A percentile compares a stretch with the other conserved stretches of the same genome.
Evolutionary conservation across 306 rosid genomes (phyloP).

Genomic region (Quercus rubra): DNA sequence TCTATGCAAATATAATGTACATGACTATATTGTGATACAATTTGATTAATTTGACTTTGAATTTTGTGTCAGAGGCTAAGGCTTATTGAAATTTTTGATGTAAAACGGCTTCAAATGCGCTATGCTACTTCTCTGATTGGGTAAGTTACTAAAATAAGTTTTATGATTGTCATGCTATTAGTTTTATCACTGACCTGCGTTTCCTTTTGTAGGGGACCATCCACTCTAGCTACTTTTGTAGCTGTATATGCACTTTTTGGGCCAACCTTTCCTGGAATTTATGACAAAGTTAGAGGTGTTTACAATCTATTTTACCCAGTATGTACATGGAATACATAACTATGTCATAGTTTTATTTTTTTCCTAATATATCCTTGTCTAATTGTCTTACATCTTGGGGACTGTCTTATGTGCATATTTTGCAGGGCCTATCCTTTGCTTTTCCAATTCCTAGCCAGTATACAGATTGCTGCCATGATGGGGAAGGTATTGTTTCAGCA

Average conservation of each 20-base stretch:
- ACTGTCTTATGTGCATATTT: conserved; percentile 19
- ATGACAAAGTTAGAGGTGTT: conserved; percentile 82
- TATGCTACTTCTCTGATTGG: conserved; percentile 87
- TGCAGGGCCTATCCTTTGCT: conserved; percentile 93
- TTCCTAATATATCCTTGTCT: neutral
- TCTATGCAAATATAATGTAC: conserved; percentile 8
- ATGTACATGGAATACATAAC: conserved; percentile 27
- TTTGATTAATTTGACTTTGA: conserved; percentile 11
- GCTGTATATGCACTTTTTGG: conserved; percentile 96
- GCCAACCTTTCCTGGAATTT: conserved; percentile 91
- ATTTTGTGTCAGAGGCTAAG: conserved; percentile 68
- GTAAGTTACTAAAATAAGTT: conserved; percentile 42
- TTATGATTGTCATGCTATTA: neutral
- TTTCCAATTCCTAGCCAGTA: conserved; percentile 98
- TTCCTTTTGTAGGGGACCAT: conserved; percentile 64
- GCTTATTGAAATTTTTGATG: conserved; percentile 93
- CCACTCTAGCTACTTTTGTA: conserved; percentile 85
- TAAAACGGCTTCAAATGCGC: conserved; percentile 96
- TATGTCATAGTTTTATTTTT: neutral
- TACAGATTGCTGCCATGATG: conserved; percentile 76
- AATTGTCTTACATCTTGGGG: conserved; percentile 4
- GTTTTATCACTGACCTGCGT: conserved; percentile 11
- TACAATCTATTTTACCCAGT: conserved; percentile 95
- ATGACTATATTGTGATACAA: neutral
- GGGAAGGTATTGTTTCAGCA: conserved; percentile 61